These are phyloP conservation scores for Sclerotinia glacialis DNA, from an alignment of 2,329 filamentous ascomycete genomes.

Conservation along the genomic window DNA sequence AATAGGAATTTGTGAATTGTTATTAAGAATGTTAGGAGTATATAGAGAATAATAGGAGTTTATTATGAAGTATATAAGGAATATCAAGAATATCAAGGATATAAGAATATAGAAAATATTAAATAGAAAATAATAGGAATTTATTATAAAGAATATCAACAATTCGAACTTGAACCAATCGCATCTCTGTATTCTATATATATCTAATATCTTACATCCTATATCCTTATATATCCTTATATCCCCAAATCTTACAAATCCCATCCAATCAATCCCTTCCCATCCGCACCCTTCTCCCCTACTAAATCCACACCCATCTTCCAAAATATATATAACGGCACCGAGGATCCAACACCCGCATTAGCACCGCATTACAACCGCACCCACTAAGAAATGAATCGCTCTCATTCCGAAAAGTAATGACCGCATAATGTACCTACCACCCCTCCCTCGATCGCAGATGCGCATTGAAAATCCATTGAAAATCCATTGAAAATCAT, in stretches of 20 bases:
- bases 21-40: no score
- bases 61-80: no score
- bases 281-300: neutral
- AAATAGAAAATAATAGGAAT: no score
- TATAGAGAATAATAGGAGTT: neutral
- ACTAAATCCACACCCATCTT: neutral
- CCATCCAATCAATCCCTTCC: neutral
- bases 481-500: slow-evolving; percentile 9
- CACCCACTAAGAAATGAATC: neutral
- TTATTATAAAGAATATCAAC: no score
- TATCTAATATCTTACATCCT: no score
- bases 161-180: no score
- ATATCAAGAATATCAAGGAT: no score
- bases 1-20: no score
- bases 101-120: no score
- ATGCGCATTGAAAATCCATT: slow-evolving; percentile 14
- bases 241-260: neutral
- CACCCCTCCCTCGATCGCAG: neutral
- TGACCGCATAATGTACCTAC: slow-evolving; percentile 16
- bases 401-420: neutral
- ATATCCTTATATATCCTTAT: no score
- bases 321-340: slow-evolving; percentile 16
- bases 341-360: neutral
- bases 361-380: neutral
- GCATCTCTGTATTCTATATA: no score